Base-by-base conservation (phyloP, 805 yeast species). In the Metschnikowia corniflorae region DNA sequence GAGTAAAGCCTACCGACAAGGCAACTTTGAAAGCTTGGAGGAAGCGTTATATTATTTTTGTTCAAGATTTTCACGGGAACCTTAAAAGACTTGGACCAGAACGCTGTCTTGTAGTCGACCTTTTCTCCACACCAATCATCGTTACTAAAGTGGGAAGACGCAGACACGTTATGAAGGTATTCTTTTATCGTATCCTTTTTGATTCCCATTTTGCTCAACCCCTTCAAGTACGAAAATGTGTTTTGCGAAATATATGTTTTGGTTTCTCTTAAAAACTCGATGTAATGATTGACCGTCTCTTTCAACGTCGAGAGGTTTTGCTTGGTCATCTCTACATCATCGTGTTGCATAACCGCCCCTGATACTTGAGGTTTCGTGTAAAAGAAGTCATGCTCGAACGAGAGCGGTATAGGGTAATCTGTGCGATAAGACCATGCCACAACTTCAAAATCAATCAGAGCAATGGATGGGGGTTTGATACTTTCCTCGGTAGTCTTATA, bases 11-110 rank as follows among this genome's bases (percentile, higher is more conserved):
- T 66, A 4, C 80, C 72, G n/a, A 79, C 63, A 37, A 76, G 57
- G 55, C 87, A 82, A 33, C 70, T 72, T 47, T 80, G 85, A 54
- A 80, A 81, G 37, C 70, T 70, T 1, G 87, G 87, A 13, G 77
- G 54, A 37, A 82, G 53, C 1, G 79, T 77, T 31, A 73, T 68
- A 31, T 59, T 60, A 25, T 72, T 63, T 36, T 71, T 71, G 30
- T 69, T 65, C 21, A 57, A 46, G 15, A 70, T 55, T 22, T 61
- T 57, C 35, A 78, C 47, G 14, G 75, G 74, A 3, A 77, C 50
- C 2, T 52, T 53, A 3, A 78, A 26, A 37, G 59, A 25, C 47
- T 61, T 60, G 1, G 40, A 20, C 68, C 66, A 53, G 40, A 51
- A 42, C 33, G 54, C 46, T 58, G 67, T 55, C 29, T 53, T 47